These are phyloP conservation scores for Polyplosphaeria fusca DNA, from an alignment of 495 filamentous ascomycete species.

Conservation along the genomic window DNA sequence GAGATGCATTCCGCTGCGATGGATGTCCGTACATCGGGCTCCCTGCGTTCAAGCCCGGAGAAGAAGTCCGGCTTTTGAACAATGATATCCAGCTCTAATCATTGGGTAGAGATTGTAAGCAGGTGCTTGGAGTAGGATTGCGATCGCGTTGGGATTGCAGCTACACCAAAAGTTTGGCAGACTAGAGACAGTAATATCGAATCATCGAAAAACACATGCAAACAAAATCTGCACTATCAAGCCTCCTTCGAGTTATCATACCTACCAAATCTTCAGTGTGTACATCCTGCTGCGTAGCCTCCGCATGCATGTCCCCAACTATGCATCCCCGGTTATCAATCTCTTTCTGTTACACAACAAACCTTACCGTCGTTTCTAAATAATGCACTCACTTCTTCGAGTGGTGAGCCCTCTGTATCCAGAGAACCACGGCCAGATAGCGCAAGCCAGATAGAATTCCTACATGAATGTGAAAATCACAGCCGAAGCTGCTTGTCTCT, in stretches of 20 bases:
- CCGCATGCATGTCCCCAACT: conserved; percentile 13
- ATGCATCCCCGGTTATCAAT: neutral
- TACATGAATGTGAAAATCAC: conserved; percentile 26
- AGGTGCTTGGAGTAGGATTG: no score
- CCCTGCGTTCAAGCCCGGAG: conserved; percentile 92
- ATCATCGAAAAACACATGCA: no score
- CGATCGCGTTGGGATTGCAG: no score
- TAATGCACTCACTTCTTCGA: conserved; percentile 33
- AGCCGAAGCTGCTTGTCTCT: conserved; percentile 25
- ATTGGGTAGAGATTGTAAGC: neutral
- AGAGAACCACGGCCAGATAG: conserved; percentile 27
- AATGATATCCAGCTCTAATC: conserved; percentile 76
- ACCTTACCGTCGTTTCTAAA: conserved; percentile 32
- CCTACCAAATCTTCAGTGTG: conserved; percentile 12
- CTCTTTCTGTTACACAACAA: conserved; percentile 21
- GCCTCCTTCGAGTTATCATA: conserved; percentile 5
- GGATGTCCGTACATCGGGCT: conserved; percentile 91
- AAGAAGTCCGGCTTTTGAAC: conserved; percentile 84
- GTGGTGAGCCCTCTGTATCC: conserved; percentile 28
- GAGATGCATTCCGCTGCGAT: conserved; percentile 79
- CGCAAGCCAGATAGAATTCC: conserved; percentile 36
- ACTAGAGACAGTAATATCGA: no score
- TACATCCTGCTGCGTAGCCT: conserved; percentile 6
- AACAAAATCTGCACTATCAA: no score
- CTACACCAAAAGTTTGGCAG: no score